A percentile compares a stretch with the other conserved stretches of the same genome.
These are phyloP conservation scores for Monosporascus sp. DNA, from an alignment of 2,329 filamentous ascomycete genomes.

Conservation along the genomic window DNA sequence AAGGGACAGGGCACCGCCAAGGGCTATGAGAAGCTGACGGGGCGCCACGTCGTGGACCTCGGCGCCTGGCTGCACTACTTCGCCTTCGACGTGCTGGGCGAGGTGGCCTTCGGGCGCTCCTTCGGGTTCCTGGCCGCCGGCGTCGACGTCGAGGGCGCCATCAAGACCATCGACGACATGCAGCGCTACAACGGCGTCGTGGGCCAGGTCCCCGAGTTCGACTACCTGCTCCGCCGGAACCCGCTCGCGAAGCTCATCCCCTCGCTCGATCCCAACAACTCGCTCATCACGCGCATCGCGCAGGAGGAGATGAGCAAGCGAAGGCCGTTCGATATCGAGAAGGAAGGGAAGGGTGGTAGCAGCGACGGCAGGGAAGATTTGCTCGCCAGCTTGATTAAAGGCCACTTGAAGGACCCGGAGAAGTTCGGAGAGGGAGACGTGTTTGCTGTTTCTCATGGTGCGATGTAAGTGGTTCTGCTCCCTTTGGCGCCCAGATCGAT, in stretches of 20 bases:
- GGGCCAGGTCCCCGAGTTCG: constrained; percentile 46
- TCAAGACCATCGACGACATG: constrained; percentile 46
- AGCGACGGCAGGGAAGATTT: constrained; percentile 45
- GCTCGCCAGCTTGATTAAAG: constrained; percentile 45
- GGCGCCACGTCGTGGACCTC: constrained; percentile 34
- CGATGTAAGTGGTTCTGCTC: constrained; percentile 39
- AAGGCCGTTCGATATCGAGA: constrained; percentile 40
- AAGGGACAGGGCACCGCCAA: neutral
- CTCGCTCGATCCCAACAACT: constrained; percentile 37
- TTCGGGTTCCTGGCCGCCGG: constrained; percentile 49
- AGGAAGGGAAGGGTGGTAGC: constrained; percentile 33
- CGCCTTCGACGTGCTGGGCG: constrained; percentile 46
- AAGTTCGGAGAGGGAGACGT: constrained; percentile 47
- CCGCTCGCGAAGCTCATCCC: constrained; percentile 39
- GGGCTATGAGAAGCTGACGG: neutral
- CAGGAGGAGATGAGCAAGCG: constrained; percentile 43
- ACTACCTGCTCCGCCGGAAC: constrained; percentile 43
- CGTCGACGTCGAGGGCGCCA: constrained; percentile 44
- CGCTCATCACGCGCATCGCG: constrained; percentile 48
- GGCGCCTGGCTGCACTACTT: constrained; percentile 41
- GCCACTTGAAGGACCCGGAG: constrained; percentile 44
- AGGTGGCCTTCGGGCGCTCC: constrained; percentile 46
- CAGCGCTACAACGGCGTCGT: constrained; percentile 49
- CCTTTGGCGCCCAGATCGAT: neutral
- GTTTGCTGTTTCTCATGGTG: constrained; percentile 52